These are phyloP conservation scores for Ambrosiella xylebori DNA, from an alignment of 2,329 filamentous ascomycete species.

Conservation along the genomic window DNA sequence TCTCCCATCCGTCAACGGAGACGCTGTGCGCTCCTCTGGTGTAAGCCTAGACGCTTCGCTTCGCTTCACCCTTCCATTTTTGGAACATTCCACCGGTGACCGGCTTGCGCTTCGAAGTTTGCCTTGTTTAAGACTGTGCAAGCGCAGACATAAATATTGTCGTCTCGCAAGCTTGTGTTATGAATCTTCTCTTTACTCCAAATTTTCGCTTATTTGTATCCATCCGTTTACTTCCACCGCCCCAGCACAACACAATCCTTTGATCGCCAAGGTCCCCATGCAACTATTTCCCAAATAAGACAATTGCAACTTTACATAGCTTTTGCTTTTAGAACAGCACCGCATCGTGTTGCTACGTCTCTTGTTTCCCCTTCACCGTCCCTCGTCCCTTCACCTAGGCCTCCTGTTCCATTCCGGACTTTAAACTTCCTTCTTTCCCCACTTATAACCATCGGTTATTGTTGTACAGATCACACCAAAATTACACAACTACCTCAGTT, in stretches of 20 bases:
- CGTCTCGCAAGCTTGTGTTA: not conserved
- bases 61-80: slow-evolving; percentile 3
- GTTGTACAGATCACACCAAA: not conserved
- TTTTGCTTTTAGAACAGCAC: not conserved
- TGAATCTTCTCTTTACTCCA: not conserved
- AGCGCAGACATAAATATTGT: slow-evolving; percentile 9
- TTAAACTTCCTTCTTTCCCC: not conserved
- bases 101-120: not conserved
- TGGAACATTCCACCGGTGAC: not conserved
- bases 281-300: not conserved
- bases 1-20: not conserved
- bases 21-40: not conserved
- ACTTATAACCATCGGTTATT: not conserved
- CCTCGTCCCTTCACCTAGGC: not conserved
- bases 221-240: not conserved
- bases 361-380: not conserved
- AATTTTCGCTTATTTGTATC: not conserved
- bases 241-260: not conserved
- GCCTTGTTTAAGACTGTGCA: slow-evolving; percentile 4
- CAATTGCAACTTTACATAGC: not conserved
- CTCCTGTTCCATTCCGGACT: not conserved
- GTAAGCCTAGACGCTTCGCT: not conserved
- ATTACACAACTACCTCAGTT: not conserved
- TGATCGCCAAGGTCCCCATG: not conserved
- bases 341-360: not conserved